Evolutionary conservation across 345 rosid species (phyloP), one percentile per base, ranked within the genome.

Genomic region (Garcia nutans): DNA sequence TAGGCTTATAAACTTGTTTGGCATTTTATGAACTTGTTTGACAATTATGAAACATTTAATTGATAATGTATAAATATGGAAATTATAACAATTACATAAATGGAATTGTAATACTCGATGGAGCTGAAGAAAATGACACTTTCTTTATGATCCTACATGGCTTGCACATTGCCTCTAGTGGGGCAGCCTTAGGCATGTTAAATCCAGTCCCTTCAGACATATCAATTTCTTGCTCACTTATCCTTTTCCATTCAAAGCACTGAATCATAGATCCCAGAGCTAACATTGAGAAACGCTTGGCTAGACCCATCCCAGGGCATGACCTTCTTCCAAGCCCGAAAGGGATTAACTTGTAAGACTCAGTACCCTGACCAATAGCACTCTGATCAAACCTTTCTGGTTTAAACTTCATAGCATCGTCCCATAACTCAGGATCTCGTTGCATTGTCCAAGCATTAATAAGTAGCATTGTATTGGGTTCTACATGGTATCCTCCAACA

Each of bases 301-400:
- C 56, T 12, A 67, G 31, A 23, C 55, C 28, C 28, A 23, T 47
- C 24, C 56, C 71, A 67, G 71, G 71, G 3, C 71, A 67, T 22
- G 71, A 67, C 71, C 70, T 67, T 19, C 71, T 45, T n/a, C 71
- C 71, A 8, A 67, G 3, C 16, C 71, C 55, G 45, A 67, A 67
- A 8, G 71, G 56, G 15, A 67, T 22, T 16, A 67, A 50, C 71
- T 67, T 67, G 67, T 62, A 17, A 28, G 58, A 0, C 8, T 54
- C 58, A 54, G 3, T 5, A 54, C 58, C 22, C 19, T 54, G 58
- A 54, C 5, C 8, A 15, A 19, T 52, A 12, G 1, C 8, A 15
- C 58, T 54, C 58, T 54, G 31, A 28, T 28, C 58, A 54, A 54
- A 54, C 8, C 58, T 54, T 19, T 54, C 58, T 15, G 58, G 58